These are phyloP conservation scores for Malassezia yamatoensis DNA, from an alignment of 1,284 basidiomycete genomes.

Conservation along the genomic window DNA sequence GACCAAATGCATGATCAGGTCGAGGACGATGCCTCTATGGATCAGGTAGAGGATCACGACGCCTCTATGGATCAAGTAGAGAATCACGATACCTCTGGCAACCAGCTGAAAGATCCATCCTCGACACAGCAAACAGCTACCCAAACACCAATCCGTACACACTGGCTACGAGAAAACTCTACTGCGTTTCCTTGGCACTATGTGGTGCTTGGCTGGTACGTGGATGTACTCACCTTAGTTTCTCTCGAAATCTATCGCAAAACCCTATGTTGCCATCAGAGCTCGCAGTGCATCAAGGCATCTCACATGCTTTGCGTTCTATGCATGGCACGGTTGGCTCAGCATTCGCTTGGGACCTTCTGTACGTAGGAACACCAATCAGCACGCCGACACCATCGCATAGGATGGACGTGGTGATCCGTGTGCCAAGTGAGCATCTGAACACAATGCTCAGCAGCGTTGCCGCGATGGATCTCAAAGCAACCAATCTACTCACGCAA, in stretches of 20 bases:
- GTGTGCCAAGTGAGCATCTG: constrained; percentile 11
- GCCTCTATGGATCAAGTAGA: too few species aligned
- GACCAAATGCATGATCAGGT: constrained; percentile 25
- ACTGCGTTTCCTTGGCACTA: constrained; percentile 5
- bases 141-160: too few species aligned
- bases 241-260: neutral
- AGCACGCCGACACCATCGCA: neutral
- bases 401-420: constrained; percentile 8
- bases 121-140: too few species aligned
- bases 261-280: constrained; percentile 5
- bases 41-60: too few species aligned
- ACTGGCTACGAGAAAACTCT: neutral
- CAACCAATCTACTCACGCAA: constrained; percentile 1
- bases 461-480: neutral
- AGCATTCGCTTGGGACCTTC: constrained; percentile 25
- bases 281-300: constrained; percentile 15
- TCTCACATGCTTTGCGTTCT: constrained; percentile 17
- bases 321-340: constrained; percentile 23
- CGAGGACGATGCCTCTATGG: too few species aligned
- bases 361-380: constrained; percentile 18
- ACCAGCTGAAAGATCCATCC: too few species aligned
- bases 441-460: constrained; percentile 2
- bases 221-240: neutral
- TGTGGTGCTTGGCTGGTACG: constrained; percentile 7
- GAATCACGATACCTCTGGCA: too few species aligned